These are phyloP conservation scores for Pelagophyceae sp. DNA, from an alignment of 352 stramenopile species.

Conservation along the genomic window DNA sequence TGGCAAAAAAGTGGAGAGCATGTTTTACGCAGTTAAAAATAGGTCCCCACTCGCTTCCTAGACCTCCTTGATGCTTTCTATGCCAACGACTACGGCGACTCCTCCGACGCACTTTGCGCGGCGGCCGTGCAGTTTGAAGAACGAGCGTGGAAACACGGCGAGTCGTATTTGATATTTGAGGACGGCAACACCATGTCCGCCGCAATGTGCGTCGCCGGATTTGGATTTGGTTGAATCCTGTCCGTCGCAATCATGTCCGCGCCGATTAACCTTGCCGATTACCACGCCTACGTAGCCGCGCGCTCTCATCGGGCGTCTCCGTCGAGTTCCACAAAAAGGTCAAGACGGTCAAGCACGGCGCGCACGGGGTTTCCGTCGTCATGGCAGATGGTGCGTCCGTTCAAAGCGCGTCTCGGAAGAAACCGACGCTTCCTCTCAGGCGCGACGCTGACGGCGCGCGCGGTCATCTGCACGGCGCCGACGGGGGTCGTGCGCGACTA, in stretches of 20 bases:
- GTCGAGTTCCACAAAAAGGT: not conserved
- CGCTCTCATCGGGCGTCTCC: not conserved
- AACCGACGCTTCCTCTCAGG: not conserved
- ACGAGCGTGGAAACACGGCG: not conserved
- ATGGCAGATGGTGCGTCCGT: too few relatives aligned
- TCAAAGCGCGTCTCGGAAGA: not conserved
- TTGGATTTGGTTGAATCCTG: too few relatives aligned
- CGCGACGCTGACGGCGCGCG: not conserved
- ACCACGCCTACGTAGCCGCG: not conserved
- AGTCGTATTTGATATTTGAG: not conserved
- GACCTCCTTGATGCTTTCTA: not conserved
- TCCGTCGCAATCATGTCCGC: too few relatives aligned
- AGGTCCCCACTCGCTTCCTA: not conserved
- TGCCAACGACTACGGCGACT: constrained; percentile 16
- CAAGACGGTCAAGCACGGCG: not conserved
- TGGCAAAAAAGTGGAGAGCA: too few relatives aligned
- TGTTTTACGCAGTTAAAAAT: too few relatives aligned
- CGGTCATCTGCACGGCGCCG: not conserved
- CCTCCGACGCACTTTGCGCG: not conserved
- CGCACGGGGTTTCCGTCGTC: not conserved
- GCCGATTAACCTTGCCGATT: too few relatives aligned
- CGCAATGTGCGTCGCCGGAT: too few relatives aligned
- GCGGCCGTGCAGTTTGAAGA: not conserved
- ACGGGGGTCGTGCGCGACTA: not conserved
- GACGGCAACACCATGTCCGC: not conserved